Evolutionary conservation across 2,329 filamentous ascomycete genomes (phyloP), one percentile per base, ranked within the genome.

Genomic region (Trichoderma gracile): DNA sequence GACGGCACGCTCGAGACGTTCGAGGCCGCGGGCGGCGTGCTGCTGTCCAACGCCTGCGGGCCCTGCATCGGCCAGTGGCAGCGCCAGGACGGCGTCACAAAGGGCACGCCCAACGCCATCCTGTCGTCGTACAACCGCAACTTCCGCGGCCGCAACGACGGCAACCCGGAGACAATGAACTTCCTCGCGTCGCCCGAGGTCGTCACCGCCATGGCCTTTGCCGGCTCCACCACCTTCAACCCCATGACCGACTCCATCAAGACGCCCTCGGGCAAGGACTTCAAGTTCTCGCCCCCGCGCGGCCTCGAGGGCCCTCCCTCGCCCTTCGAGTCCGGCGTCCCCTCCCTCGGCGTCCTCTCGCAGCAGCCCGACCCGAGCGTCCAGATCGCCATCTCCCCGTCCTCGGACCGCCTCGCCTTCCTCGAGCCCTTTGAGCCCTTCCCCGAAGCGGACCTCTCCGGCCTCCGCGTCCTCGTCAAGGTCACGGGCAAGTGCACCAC

Each of bases 51-150:
- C 77, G 95, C 95, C 43, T 99, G 95, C 73, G 95, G 91, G 3
- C 92, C 92, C 38, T 97, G 93, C 75, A 96, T 96, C 70, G 93
- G 94, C 1, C 93, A 97, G 79, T 99, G 95, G 95, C 91, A 91
- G 75, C 89, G 95, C 65, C 94, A 91, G 19, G 95, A 98, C 73
- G 90, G 88, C 23, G 86, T 96, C 19, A 77, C 80, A 65, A 97
- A 96, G 80, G 93, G 93, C 67, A 91, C 93, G 65, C 82, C 86
- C 61, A 99, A 99, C 74, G 95, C 95, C 67, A 98, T 99, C 72
- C 86, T 99, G 73, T 94, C 93, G 10, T 97, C 93, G 0, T 99
- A 97, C 82, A 99, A 99, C 84, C 91, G 95, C 67, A 99, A 99
- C 80, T 99, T 99, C 83, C 91, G 91, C 57, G 94, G 92, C 67